These are phyloP conservation scores for Lentithecium fluviatile DNA, from an alignment of 495 filamentous ascomycete species.

Conservation along the genomic window DNA sequence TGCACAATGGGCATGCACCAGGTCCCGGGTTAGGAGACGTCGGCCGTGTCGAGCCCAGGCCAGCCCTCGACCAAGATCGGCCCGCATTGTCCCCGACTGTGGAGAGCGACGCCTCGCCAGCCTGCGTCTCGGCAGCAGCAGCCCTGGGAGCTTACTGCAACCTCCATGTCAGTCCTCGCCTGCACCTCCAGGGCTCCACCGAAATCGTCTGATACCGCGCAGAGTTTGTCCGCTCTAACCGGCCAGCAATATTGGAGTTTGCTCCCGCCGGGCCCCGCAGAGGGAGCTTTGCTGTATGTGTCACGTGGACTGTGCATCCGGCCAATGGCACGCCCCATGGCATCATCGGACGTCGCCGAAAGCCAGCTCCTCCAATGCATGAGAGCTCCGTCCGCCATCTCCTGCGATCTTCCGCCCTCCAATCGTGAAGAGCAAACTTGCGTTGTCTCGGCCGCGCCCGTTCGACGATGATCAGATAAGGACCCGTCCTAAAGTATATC, in stretches of 20 bases:
- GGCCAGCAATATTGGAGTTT: background rate
- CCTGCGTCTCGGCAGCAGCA: background rate
- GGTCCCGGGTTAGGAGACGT: no score
- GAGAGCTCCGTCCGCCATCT: slow-evolving; percentile 11
- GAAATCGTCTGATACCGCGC: background rate
- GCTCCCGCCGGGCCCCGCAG: slow-evolving; percentile 13
- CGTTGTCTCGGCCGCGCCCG: slow-evolving; percentile 30
- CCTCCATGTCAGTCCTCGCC: no score
- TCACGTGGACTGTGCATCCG: background rate
- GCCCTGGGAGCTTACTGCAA: no score
- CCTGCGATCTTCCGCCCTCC: slow-evolving; percentile 16
- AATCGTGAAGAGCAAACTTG: slow-evolving; percentile 31
- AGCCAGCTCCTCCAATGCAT: slow-evolving; percentile 17
- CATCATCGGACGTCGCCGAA: slow-evolving; percentile 29
- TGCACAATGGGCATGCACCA: no score
- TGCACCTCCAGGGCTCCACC: no score
- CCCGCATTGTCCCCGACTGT: no score
- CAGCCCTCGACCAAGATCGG: no score
- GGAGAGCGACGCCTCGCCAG: no score
- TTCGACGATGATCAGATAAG: slow-evolving; percentile 20
- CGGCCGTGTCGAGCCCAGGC: no score
- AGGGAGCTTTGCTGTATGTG: background rate
- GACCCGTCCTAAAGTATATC: slow-evolving; percentile 19
- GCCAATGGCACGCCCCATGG: background rate
- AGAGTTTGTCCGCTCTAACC: slow-evolving; percentile 3